Evolutionary conservation across 805 yeast species (phyloP).

Genomic region (Candida maris): DNA sequence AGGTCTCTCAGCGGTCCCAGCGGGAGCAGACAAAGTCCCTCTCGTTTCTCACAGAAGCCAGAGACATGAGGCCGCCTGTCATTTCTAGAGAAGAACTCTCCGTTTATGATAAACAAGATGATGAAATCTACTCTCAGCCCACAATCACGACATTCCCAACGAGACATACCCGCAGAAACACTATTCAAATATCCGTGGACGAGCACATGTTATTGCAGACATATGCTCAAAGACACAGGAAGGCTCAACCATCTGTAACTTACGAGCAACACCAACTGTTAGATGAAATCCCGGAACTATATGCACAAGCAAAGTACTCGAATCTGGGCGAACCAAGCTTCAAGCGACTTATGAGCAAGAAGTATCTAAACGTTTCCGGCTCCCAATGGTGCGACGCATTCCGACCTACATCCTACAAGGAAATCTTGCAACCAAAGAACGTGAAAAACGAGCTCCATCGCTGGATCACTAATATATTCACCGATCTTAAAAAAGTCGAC

Average conservation of each 20-base stretch:
- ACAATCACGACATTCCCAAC: constrained; percentile 1
- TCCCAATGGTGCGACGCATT: constrained; percentile 43
- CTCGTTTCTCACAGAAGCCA: constrained; percentile 8
- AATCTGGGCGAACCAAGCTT: constrained; percentile 7
- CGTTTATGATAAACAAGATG: constrained; percentile 27
- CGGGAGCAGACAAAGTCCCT: constrained; percentile 19
- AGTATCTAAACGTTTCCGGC: constrained; percentile 5
- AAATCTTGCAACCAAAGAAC: constrained; percentile 33
- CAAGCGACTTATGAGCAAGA: constrained; percentile 3
- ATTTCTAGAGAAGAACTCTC: constrained; percentile 33
- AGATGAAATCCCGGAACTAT: constrained; percentile 3
- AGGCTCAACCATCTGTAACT: too few species aligned
- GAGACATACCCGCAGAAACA: neutral
- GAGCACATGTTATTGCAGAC: constrained; percentile 2
- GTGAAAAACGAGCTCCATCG: constrained; percentile 25
- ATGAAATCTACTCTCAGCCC: neutral
- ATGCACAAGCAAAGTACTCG: constrained; percentile 5
- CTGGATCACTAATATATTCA: constrained; percentile 43
- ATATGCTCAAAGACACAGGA: neutral
- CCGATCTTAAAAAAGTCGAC: constrained; percentile 26
- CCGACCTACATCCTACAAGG: constrained; percentile 34
- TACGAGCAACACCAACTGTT: neutral
- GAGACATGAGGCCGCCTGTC: constrained; percentile 32
- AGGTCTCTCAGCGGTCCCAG: constrained; percentile 37
- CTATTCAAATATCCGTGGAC: neutral